Base-by-base conservation (phyloP, 2,329 filamentous ascomycete species). In the Penicillium sclerotiorum region DNA sequence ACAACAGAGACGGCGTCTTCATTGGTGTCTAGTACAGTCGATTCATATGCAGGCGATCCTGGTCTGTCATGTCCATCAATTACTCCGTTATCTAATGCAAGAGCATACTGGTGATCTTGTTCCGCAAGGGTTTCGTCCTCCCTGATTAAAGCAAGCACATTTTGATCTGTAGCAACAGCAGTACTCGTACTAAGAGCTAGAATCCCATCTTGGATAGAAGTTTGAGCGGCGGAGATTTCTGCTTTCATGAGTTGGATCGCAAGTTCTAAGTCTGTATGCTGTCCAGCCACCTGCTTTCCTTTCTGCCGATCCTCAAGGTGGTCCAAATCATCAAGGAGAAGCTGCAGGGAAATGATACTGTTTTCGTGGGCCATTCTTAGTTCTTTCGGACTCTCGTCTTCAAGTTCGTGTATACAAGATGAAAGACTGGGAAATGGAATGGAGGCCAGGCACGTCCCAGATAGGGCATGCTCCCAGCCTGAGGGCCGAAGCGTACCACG, bases 111-210 rank as follows among this genome's bases (percentile, higher is more conserved):
- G 13, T 12, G 50, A 28, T 49, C 53, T 23, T 49, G 36, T 5
- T 42, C 25, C n/a, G 50, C 53, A 33, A 49, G 8, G 1, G 25
- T 42, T 40, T 53, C 53, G 5, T 50, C 41, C 1, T 33, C n/a
- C 22, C 18, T 40, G 5, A 49, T 23, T 2, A 37, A 40, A 8
- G 30, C 18, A 2, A 56, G 37, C 8, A 49, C 4, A 22, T 44
- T 53, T 17, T 53, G 47, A n/a, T 53, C 50, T 2, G 40, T 53
- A 6, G 35, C 45, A 17, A 53, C 28, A 17, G 53, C 53, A 13
- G 22, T 18, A 21, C 27, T 53, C 8, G 25, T 51, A 36, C 50
- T 56, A 11, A 48, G 17, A 11, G 47, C 50, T 12, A 53, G n/a
- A n/a, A 44, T 40, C n/a, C 32, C 23, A 4, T 56, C 47, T 1